These are phyloP conservation scores for Clonostachys chloroleuca DNA, from an alignment of 2,329 filamentous ascomycete genomes.

Conservation along the genomic window DNA sequence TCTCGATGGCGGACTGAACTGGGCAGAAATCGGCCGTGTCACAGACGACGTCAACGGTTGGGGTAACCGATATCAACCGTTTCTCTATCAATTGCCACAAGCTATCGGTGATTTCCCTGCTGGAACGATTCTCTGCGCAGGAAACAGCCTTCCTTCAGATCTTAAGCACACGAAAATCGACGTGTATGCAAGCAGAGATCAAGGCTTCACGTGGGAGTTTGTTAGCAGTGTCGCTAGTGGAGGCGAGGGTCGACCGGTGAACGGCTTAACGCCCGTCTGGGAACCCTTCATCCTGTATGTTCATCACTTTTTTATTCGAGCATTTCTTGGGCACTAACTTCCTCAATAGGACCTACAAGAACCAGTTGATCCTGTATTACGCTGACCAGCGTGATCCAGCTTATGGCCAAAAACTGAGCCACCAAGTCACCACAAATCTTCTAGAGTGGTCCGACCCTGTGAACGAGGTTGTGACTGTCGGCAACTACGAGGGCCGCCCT, in stretches of 20 bases:
- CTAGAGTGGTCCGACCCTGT: slow-evolving; percentile 54
- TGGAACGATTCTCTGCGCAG: slow-evolving; percentile 59
- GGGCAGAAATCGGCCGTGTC: slow-evolving; percentile 57
- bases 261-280: slow-evolving; percentile 43
- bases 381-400: slow-evolving; percentile 61
- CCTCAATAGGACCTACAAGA: slow-evolving; percentile 31
- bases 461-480: slow-evolving; percentile 50
- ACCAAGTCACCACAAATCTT: slow-evolving; percentile 56
- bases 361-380: slow-evolving; percentile 61
- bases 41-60: slow-evolving; percentile 56
- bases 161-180: slow-evolving; percentile 62
- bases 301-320: no score
- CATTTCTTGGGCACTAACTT: no score
- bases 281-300: background rate
- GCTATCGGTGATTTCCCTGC: slow-evolving; percentile 42
- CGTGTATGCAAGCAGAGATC: slow-evolving; percentile 60
- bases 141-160: slow-evolving; percentile 49
- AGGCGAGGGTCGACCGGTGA: slow-evolving; percentile 52
- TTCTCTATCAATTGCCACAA: slow-evolving; percentile 57
- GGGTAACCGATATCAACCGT: slow-evolving; percentile 66
- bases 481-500: slow-evolving; percentile 55
- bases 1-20: slow-evolving; percentile 47
- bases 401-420: slow-evolving; percentile 64
- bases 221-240: slow-evolving; percentile 60
- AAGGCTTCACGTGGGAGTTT: slow-evolving; percentile 59